Conservation (phyloP, 768 basidiomycete genomes). For the Kwoniella newhampshirensis region DNA sequence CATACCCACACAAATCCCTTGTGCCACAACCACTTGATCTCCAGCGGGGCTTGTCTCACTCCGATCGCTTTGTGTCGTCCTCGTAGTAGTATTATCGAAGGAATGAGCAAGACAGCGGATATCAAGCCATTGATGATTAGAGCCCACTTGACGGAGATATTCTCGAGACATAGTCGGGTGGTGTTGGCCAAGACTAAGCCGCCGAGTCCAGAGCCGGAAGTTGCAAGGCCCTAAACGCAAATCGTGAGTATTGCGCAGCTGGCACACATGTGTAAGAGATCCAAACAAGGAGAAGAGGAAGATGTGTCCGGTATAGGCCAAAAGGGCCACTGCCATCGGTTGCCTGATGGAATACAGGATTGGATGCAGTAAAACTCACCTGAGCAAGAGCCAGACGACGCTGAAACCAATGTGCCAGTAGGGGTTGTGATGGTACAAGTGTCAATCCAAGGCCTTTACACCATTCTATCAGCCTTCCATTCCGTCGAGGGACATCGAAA, state of each 20-base stretch:
- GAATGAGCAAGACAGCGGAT: conserved; percentile 41
- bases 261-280: no score
- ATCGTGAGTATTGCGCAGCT: no score
- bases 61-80: conserved; percentile 43
- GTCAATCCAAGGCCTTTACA: conserved; percentile 15
- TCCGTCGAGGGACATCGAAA: no score
- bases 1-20: conserved; percentile 49
- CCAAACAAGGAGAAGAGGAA: no score
- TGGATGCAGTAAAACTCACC: no score
- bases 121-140: conserved; percentile 51
- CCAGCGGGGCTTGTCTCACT: conserved; percentile 42
- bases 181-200: conserved; percentile 39
- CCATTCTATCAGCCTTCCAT: no score
- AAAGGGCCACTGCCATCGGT: no score
- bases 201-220: conserved; percentile 44
- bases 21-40: conserved; percentile 42
- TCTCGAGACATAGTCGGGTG: conserved; percentile 30
- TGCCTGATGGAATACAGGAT: no score
- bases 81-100: conserved; percentile 42
- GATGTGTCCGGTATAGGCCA: no score
- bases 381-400: conserved; percentile 32
- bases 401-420: conserved; percentile 44
- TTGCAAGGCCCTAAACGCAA: conserved; percentile 32
- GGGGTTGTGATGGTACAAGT: conserved; percentile 32
- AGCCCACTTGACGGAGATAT: conserved; percentile 37